These are phyloP conservation scores for Suhomyces maxii DNA, from an alignment of 1,139 yeast genomes.

Conservation along the genomic window DNA sequence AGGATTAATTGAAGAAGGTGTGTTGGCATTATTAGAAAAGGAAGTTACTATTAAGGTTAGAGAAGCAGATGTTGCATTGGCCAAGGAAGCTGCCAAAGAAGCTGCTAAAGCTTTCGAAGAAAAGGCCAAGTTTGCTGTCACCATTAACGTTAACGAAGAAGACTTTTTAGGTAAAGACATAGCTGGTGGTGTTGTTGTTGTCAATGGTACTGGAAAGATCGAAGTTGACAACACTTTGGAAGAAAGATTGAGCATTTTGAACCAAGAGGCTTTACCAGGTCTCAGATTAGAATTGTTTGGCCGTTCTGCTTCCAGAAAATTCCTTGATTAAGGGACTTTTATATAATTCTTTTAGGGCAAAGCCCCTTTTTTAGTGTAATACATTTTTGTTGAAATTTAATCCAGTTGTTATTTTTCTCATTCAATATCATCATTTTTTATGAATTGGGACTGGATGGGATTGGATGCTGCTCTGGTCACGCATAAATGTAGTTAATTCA, in stretches of 20 bases:
- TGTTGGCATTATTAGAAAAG: slow-evolving; percentile 72
- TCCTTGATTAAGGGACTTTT: slow-evolving; percentile 61
- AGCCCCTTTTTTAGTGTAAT: not conserved
- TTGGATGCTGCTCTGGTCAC: too few species aligned
- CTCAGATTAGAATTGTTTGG: slow-evolving; percentile 91
- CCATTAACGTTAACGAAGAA: slow-evolving; percentile 54
- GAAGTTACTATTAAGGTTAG: slow-evolving; percentile 65
- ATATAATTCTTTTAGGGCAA: slow-evolving; percentile 8
- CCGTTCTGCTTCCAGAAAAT: slow-evolving; percentile 81
- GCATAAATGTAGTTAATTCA: too few species aligned
- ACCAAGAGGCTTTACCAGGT: slow-evolving; percentile 88
- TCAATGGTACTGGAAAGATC: slow-evolving; percentile 75
- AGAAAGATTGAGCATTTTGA: slow-evolving; percentile 82
- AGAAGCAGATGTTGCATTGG: slow-evolving; percentile 64
- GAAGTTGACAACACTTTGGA: slow-evolving; percentile 91
- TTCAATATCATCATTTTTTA: not conserved
- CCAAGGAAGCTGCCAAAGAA: slow-evolving; percentile 59
- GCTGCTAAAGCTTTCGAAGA: slow-evolving; percentile 67
- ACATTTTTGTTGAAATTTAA: not conserved
- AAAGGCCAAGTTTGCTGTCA: slow-evolving; percentile 52
- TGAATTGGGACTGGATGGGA: too few species aligned
- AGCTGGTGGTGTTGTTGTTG: slow-evolving; percentile 84
- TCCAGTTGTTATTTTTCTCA: not conserved
- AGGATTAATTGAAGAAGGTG: slow-evolving; percentile 83
- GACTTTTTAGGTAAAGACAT: slow-evolving; percentile 57